Evolutionary conservation across 257 asterid species (phyloP).

Genomic region (Solanum peruvianum): DNA sequence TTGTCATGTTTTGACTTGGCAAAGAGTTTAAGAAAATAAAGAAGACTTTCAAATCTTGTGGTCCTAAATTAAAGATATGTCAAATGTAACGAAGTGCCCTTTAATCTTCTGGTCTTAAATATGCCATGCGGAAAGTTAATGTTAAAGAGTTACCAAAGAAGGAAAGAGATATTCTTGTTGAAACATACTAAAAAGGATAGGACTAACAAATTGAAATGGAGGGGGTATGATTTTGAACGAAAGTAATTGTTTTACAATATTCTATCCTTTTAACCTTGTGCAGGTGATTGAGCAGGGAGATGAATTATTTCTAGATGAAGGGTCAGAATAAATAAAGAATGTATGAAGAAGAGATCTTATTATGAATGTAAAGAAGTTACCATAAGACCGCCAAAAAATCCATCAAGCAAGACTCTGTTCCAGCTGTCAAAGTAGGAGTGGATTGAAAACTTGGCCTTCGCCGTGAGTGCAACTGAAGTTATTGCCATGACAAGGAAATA

Average conservation of each 20-base stretch:
- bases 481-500: constrained; percentile 78
- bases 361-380: constrained; percentile 21
- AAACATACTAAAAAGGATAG: background rate
- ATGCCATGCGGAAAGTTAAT: background rate
- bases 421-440: constrained; percentile 77
- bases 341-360: background rate
- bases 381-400: constrained; percentile 83
- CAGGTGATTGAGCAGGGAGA: background rate
- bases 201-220: background rate
- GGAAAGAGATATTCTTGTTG: background rate
- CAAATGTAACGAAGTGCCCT: background rate
- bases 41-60: background rate
- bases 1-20: background rate
- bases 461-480: constrained; percentile 79
- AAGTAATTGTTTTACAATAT: background rate
- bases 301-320: background rate
- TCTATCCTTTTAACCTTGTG: background rate
- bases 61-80: background rate
- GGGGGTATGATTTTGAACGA: background rate
- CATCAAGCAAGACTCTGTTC: constrained; percentile 67
- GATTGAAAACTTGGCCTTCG: constrained; percentile 72
- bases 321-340: background rate
- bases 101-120: background rate
- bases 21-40: background rate
- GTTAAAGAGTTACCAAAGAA: background rate